Conservation (phyloP, 1,284 basidiomycete species). For the Termitomyces sp. region DNA sequence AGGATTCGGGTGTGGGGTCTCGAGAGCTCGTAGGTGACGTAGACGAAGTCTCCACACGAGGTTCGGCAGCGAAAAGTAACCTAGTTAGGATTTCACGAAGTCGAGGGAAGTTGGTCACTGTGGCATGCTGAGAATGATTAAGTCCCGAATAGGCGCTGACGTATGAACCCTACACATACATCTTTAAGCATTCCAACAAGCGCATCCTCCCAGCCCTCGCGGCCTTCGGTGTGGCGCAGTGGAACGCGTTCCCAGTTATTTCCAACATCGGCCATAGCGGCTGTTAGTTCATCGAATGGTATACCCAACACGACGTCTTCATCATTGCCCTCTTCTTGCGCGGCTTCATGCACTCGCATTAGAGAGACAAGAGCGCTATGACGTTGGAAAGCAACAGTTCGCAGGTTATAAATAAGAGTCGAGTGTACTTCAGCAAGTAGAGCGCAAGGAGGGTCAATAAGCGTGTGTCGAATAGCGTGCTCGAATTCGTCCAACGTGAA, state of each 20-base stretch:
- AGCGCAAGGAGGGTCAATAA: conserved; percentile 64
- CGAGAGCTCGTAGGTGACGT: conserved; percentile 44
- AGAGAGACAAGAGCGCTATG: conserved; percentile 70
- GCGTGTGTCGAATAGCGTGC: conserved; percentile 76
- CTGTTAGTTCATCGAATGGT: conserved; percentile 51
- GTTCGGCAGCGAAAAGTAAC: conserved; percentile 65
- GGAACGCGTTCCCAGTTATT: conserved; percentile 80
- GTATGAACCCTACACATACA: conserved; percentile 42
- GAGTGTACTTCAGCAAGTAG: conserved; percentile 89
- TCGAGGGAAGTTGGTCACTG: conserved; percentile 65
- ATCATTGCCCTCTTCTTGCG: conserved; percentile 29
- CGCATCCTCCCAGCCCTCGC: conserved; percentile 81
- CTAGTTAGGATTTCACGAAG: conserved; percentile 73
- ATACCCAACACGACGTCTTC: conserved; percentile 47
- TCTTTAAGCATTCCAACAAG: conserved; percentile 87
- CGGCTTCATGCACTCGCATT: conserved; percentile 42
- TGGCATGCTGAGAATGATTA: conserved; percentile 63
- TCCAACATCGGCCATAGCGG: conserved; percentile 66
- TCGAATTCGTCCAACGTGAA: conserved; percentile 95
- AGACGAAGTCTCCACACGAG: conserved; percentile 35
- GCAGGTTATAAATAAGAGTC: conserved; percentile 82
- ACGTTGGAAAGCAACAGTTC: conserved; percentile 68
- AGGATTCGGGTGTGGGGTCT: conserved; percentile 34
- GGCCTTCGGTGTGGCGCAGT: conserved; percentile 57
- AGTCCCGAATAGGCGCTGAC: background rate